Percentiles rank a stretch among this genome's conserved stretches.
These are phyloP conservation scores for Protomyces macrosporus DNA, from an alignment of 1,139 yeast genomes.

Conservation along the genomic window DNA sequence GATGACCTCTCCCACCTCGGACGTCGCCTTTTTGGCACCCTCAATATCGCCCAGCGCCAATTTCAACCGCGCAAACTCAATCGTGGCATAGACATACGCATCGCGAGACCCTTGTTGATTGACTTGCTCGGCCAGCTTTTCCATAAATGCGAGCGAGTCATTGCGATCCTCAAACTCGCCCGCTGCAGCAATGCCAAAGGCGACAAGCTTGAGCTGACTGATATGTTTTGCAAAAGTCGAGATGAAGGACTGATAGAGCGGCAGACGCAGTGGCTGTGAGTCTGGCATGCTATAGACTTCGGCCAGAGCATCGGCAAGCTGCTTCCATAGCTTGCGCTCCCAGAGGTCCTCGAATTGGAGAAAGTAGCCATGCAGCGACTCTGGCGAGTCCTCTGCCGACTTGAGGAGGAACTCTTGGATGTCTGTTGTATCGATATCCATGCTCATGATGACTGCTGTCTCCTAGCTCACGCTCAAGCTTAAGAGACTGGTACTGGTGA, in stretches of 20 bases:
- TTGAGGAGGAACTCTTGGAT: not conserved
- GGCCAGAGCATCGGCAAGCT: conserved; percentile 61
- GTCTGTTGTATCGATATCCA: not conserved
- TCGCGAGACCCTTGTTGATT: conserved; percentile 44
- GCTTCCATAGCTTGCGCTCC: conserved; percentile 43
- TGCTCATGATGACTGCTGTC: not conserved
- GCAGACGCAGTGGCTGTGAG: conserved; percentile 53
- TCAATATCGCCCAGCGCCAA: conserved; percentile 54
- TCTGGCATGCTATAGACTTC: conserved; percentile 54
- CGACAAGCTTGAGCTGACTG: conserved; percentile 72
- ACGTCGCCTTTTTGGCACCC: conserved; percentile 66
- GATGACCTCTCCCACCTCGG: conserved; percentile 53
- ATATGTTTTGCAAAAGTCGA: conserved; percentile 61
- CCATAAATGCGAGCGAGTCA: conserved; percentile 56
- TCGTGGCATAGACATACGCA: conserved; percentile 59
- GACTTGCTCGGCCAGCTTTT: conserved; percentile 49
- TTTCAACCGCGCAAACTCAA: conserved; percentile 72
- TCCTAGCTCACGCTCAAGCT: too few relatives aligned
- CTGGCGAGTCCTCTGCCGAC: conserved; percentile 56
- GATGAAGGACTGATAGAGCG: conserved; percentile 69
- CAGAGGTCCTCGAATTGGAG: conserved; percentile 78
- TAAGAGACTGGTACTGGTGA: too few relatives aligned
- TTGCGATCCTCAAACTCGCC: conserved; percentile 44
- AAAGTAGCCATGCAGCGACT: conserved; percentile 57
- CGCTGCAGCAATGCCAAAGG: conserved; percentile 61